Evolutionary conservation across 2,329 filamentous ascomycete genomes (phyloP), one percentile per base, ranked within the genome.

Genomic region (Aspergillus sp.): DNA sequence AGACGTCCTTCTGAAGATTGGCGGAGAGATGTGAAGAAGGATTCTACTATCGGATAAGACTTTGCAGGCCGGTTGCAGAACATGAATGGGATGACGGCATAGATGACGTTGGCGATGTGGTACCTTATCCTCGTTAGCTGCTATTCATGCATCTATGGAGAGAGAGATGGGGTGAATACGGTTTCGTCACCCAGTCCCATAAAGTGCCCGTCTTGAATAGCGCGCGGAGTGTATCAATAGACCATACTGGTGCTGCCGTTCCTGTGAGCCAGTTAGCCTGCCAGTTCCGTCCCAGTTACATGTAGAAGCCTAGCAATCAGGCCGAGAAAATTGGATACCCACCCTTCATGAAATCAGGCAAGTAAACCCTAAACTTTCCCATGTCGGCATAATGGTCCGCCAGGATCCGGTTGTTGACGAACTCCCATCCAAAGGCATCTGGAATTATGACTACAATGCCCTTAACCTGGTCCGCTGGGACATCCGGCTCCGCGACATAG

Each of bases 321-420:
- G 27, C 27, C 27, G 9, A 4, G 27, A 9, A 30, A 9, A 4
- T 30, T 11, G 27, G 9, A 30, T 11, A 33, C 57, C 30, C 60
- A 77, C 79, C 80, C 58, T 76, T 70, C 77, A 85, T 85, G 53
- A 86, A 83, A 55, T 86, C 83, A 0, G 83, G 83, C n/a, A 82
- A 61, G 59, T 82, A 82, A 37, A 86, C 82, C 8, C 70, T 72
- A 64, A 78, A 84, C 13, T 73, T 71, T 4, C 78, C 78, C 64
- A 79, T 80, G 57, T 75, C 73, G n/a, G 82, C 82, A 62, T 83
- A 84, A 42, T 71, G 69, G 63, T 86, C 83, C 5, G 82, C 82
- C 34, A 86, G 68, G 5, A 84, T 68, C 39, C 80, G 75, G 51
- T 77, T 78, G 68, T 86, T 86, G 20, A 78, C 69, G 60, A 85